Evolutionary conservation across 805 yeast genomes (phyloP), one percentile per base, ranked within the genome.

Genomic region (Saturnispora galanensis): DNA sequence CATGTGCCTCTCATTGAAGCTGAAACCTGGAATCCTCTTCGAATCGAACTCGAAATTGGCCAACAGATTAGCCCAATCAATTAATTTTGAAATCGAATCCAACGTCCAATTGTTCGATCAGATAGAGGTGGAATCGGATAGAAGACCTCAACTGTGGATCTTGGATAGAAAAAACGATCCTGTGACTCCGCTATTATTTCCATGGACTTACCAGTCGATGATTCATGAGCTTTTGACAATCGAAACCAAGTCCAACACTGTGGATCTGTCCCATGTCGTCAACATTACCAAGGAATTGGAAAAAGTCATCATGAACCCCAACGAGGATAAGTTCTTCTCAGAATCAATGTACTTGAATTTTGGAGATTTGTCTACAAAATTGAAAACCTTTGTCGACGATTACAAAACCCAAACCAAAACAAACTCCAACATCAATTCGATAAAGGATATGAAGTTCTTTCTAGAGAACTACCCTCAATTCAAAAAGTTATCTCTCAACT

Each of bases 121-220:
- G 54, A 77, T 82, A 56, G 69, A 78, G 33, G 58, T 62, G 21
- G 33, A 47, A 33, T 53, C 50, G 33, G 95, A 85, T 56, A 66
- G 80, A 0, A 77, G 88, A 1, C 94, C 97, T 1, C 56, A 83
- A 7, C 63, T 94, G 39, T 62, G 93, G 10, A 68, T 93, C 2
- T 57, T 93, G 39, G 97, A 93, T 62, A 71, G 99, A 43, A 76
- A 79, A 47, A 83, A 77, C 56, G 99, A 93, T 63, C 97, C 98
- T 2, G 69, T 90, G 11, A 90, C 99, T 0, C 97, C 99, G 1
- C 70, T 93, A 29, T 65, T 93, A 40, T 77, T 82, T 34, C 98
- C 97, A 2, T 93, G 99, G 99, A 89, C 98, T 1, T 93, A 87
- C 63, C 97, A 90, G 59, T 84, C 96, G 2, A 90, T 93, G 97